These are phyloP conservation scores for Neurospora sp. DNA, from an alignment of 495 filamentous ascomycete genomes.

Conservation along the genomic window DNA sequence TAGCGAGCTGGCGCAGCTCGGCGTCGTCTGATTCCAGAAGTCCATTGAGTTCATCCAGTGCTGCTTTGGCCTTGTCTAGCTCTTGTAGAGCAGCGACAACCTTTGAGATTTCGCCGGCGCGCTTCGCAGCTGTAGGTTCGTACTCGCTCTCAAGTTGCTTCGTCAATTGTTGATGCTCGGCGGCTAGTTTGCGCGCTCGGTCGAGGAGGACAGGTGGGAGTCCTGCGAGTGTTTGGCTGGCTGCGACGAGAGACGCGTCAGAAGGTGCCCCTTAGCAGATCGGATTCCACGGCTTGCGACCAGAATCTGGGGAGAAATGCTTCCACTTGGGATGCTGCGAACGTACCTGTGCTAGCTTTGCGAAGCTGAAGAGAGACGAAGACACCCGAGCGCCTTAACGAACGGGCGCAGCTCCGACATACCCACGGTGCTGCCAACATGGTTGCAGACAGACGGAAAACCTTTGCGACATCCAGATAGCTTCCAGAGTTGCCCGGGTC, in stretches of 20 bases:
- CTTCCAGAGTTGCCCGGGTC: not conserved
- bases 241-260: not conserved
- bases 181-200: slow-evolving; percentile 29
- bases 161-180: slow-evolving; percentile 50
- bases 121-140: slow-evolving; percentile 62
- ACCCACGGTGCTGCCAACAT: slow-evolving; percentile 48
- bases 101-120: slow-evolving; percentile 63
- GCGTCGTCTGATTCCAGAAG: slow-evolving; percentile 41
- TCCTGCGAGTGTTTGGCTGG: not conserved
- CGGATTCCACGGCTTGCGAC: not conserved
- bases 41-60: slow-evolving; percentile 40
- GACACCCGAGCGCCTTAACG: slow-evolving; percentile 25
- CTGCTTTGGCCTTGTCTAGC: slow-evolving; percentile 52
- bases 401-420: slow-evolving; percentile 40
- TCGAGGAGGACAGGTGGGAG: slow-evolving; percentile 31
- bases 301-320: slow-evolving; percentile 1
- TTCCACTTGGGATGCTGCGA: not conserved
- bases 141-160: slow-evolving; percentile 52
- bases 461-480: not conserved
- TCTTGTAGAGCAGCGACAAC: slow-evolving; percentile 59
- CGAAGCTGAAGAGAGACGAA: slow-evolving; percentile 25
- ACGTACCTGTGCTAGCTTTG: slow-evolving; percentile 36
- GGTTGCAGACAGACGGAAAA: slow-evolving; percentile 11
- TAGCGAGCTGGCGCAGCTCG: slow-evolving; percentile 54
- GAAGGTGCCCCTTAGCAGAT: not conserved